Percentiles rank a stretch among this genome's conserved stretches.
Evolutionary conservation across 352 stramenopile genomes (phyloP).

Genomic region (Peronospora belbahrii): DNA sequence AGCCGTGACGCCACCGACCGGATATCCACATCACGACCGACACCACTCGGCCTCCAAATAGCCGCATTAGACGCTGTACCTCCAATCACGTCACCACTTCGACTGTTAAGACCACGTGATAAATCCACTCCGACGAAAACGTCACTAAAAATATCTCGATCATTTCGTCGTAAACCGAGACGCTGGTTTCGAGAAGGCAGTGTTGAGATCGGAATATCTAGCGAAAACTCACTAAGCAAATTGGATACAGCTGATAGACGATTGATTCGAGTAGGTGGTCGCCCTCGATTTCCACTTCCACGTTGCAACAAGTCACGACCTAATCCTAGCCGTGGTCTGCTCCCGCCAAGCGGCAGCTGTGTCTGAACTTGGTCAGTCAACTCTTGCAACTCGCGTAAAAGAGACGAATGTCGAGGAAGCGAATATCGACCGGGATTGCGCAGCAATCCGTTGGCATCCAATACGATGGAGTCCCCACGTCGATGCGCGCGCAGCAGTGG

Average conservation of each 20-base stretch:
- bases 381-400: slow-evolving; percentile 69
- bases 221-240: slow-evolving; percentile 73
- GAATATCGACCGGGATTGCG: slow-evolving; percentile 28
- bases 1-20: slow-evolving; percentile 65
- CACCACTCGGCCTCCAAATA: slow-evolving; percentile 33
- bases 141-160: slow-evolving; percentile 44
- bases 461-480: slow-evolving; percentile 26
- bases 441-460: slow-evolving; percentile 24
- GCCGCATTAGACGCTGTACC: slow-evolving; percentile 8
- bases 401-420: slow-evolving; percentile 55
- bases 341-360: slow-evolving; percentile 35
- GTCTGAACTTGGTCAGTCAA: slow-evolving; percentile 71
- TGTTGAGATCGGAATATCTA: slow-evolving; percentile 54
- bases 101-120: slow-evolving; percentile 31
- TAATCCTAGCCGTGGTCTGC: slow-evolving; percentile 25
- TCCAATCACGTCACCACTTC: slow-evolving; percentile 24
- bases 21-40: slow-evolving; percentile 42
- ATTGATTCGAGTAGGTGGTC: slow-evolving; percentile 54
- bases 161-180: slow-evolving; percentile 34
- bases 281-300: slow-evolving; percentile 27
- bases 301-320: slow-evolving; percentile 43
- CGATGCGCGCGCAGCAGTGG: slow-evolving; percentile 35
- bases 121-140: slow-evolving; percentile 30
- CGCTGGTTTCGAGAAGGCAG: slow-evolving; percentile 28
- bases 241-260: slow-evolving; percentile 66